These are phyloP conservation scores for Scheffersomyces ergatensis DNA, from an alignment of 805 yeast species.

Conservation along the genomic window DNA sequence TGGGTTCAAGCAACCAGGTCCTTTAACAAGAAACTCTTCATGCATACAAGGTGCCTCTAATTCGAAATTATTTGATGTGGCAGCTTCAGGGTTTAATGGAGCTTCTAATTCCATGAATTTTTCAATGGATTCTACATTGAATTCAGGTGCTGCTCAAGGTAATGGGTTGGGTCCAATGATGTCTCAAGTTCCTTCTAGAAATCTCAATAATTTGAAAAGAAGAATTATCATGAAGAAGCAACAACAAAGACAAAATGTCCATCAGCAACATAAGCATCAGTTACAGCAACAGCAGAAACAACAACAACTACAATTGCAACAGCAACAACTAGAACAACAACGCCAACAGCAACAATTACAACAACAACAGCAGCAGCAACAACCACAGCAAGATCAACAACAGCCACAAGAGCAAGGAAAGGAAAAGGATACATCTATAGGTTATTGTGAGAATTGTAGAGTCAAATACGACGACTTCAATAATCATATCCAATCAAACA, in stretches of 20 bases:
- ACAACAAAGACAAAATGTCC: constrained; percentile 15
- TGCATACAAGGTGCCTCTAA: constrained; percentile 35
- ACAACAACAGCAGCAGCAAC: constrained; percentile 3
- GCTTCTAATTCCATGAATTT: constrained; percentile 41
- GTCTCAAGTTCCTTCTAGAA: constrained; percentile 54
- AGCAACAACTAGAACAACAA: constrained; percentile 11
- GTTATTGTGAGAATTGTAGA: constrained; percentile 93
- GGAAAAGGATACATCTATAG: constrained; percentile 47
- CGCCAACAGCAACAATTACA: constrained; percentile 28
- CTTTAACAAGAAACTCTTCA: constrained; percentile 35
- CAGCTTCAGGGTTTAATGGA: constrained; percentile 44
- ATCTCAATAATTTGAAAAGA: constrained; percentile 46
- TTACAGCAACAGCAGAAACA: constrained; percentile 2
- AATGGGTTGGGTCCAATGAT: constrained; percentile 63
- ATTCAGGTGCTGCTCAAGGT: constrained; percentile 35
- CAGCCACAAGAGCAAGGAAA: constrained; percentile 9
- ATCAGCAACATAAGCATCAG: constrained; percentile 3
- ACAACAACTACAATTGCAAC: constrained; percentile 4
- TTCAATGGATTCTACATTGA: constrained; percentile 39
- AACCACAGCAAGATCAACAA: constrained; percentile 3
- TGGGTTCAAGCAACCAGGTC: constrained; percentile 27
- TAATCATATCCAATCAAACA: constrained; percentile 65
- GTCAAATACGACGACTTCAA: constrained; percentile 78
- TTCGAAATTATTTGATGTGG: constrained; percentile 42
- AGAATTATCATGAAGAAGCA: constrained; percentile 43